Conservation (phyloP, 345 rosid species). For the Microthlaspi erraticum region DNA sequence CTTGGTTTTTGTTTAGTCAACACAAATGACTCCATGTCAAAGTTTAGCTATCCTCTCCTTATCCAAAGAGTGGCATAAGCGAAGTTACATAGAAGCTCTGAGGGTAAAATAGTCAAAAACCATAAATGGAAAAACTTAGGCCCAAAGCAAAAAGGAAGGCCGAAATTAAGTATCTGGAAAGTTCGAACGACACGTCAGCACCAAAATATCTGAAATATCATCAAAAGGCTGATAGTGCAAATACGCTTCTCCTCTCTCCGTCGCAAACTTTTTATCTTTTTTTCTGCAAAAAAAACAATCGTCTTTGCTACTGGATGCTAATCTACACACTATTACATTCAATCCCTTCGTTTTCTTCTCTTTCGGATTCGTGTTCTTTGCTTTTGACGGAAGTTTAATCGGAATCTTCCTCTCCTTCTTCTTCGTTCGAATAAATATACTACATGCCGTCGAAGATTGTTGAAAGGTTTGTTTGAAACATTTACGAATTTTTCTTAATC, state of each 20-base stretch:
- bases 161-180: constrained; percentile 38
- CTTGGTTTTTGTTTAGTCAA: constrained; percentile 16
- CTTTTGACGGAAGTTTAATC: background rate
- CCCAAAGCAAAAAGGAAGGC: constrained; percentile 40
- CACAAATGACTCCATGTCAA: too few species aligned
- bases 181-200: constrained; percentile 43
- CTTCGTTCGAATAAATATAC: background rate
- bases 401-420: constrained; percentile 4
- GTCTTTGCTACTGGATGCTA: background rate
- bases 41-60: background rate
- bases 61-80: background rate
- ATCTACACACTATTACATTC: background rate
- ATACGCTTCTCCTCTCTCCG: background rate
- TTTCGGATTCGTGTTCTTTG: background rate
- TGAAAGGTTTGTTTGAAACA: constrained; percentile 47
- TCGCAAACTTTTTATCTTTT: rapidly evolving
- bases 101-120: constrained; percentile 24
- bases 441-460: constrained; percentile 47
- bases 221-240: constrained; percentile 44
- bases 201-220: constrained; percentile 48
- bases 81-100: background rate
- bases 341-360: background rate
- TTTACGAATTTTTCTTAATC: background rate
- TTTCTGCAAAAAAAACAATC: constrained; percentile 6
- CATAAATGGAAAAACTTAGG: constrained; percentile 19